Conservation (phyloP, 176 grass and related monocot species). For the Panicum miliaceum region DNA sequence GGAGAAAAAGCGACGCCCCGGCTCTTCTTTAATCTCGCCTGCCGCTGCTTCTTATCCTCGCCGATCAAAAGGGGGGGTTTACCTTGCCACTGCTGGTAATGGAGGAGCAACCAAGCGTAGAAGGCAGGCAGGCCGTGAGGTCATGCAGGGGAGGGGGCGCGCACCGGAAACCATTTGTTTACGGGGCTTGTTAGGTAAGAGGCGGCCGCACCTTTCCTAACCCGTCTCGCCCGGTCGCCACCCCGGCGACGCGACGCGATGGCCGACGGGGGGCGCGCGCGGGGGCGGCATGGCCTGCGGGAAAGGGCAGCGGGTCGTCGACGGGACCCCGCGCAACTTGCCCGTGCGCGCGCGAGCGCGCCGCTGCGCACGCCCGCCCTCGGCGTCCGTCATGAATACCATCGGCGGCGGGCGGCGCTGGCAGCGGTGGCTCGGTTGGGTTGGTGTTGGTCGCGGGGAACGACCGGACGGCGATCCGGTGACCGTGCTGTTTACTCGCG, state of each 20-base stretch:
- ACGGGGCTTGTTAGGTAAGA: slow-evolving; percentile 50
- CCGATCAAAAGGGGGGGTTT: background rate
- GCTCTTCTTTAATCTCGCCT: background rate
- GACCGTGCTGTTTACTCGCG: background rate
- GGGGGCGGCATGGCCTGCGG: slow-evolving; percentile 1
- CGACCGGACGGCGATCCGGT: background rate
- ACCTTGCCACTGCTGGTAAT: slow-evolving; percentile 36
- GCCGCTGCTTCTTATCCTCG: slow-evolving; percentile 17
- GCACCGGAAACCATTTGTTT: slow-evolving; percentile 24
- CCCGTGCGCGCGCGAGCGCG: too few relatives aligned
- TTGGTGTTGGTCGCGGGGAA: background rate
- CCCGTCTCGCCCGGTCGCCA: too few relatives aligned
- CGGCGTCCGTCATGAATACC: background rate
- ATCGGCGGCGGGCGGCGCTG: background rate
- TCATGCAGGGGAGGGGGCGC: slow-evolving; percentile 8
- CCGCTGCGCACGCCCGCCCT: too few relatives aligned
- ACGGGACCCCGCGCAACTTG: background rate
- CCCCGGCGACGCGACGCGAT: background rate
- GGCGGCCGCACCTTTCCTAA: too few relatives aligned
- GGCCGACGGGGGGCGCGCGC: background rate
- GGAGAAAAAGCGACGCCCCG: background rate
- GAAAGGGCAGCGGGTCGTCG: slow-evolving; percentile 39
- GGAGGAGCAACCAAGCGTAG: slow-evolving; percentile 10
- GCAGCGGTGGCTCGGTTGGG: background rate
- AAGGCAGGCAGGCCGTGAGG: slow-evolving; percentile 7